These are phyloP conservation scores for Aristolochia californica DNA, from an alignment of 164 flowering plant genomes.

Conservation along the genomic window DNA sequence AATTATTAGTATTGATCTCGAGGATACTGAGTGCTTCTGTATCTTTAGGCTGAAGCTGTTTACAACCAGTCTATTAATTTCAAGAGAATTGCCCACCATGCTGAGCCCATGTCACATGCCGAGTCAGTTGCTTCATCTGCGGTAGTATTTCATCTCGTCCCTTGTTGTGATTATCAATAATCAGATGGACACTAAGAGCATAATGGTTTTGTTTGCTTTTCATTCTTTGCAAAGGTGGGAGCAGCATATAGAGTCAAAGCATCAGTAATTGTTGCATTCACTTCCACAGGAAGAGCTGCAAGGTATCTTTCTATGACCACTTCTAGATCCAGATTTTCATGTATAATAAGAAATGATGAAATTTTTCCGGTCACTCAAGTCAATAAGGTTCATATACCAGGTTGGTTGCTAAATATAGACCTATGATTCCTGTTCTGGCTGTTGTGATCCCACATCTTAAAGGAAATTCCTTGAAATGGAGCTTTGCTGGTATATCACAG, in stretches of 20 bases:
- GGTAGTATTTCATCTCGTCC: conserved; percentile 20
- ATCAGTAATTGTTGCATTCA: conserved; percentile 40
- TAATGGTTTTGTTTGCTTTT: not conserved
- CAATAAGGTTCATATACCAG: conserved; percentile 9
- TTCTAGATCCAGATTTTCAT: no score
- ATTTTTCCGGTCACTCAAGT: not conserved
- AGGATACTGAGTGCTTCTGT: no score
- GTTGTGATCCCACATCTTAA: conserved; percentile 31
- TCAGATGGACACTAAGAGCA: not conserved
- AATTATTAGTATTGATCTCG: no score
- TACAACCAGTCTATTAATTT: conserved; percentile 32
- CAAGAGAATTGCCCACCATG: conserved; percentile 26
- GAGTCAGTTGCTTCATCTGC: conserved; percentile 54
- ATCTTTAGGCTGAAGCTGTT: conserved; percentile 40
- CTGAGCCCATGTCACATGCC: conserved; percentile 37
- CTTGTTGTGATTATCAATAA: not conserved
- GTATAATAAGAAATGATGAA: no score
- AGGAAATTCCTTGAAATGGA: conserved; percentile 28
- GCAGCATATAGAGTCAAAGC: conserved; percentile 38
- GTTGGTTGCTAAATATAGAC: conserved; percentile 47
- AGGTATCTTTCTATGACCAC: conserved; percentile 15
- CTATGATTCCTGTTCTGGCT: conserved; percentile 36
- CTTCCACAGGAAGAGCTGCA: conserved; percentile 46
- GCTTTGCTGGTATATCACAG: conserved; percentile 32
- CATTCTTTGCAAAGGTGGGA: conserved; percentile 25